Base-by-base conservation (phyloP, 495 filamentous ascomycete genomes). In the Saxophila tyrrhenica region DNA sequence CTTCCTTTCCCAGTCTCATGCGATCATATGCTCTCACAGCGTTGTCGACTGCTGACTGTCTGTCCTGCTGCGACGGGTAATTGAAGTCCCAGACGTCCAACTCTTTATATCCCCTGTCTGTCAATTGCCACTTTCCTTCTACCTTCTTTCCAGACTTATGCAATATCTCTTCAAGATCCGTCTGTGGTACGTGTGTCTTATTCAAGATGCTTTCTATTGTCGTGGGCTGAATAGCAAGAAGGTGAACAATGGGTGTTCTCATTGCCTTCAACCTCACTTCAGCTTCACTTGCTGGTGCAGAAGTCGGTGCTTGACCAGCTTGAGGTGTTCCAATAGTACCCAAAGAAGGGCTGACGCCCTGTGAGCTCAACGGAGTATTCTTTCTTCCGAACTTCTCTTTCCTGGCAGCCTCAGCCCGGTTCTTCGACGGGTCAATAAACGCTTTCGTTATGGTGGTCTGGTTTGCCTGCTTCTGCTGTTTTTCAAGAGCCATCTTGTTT, bases 21-120 rank as follows among this genome's bases (percentile, higher is more conserved):
- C 83, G 81, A 71, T 95, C 89, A 61, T 85, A 94, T 22, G 83
- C 76, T 38, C 77, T 82, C 50, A 94, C 78, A n/a, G 88, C 86
- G 63, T 85, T 87, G 61, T 91, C 82, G 65, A 95, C 90, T 13
- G 86, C 89, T 13, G 75, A 73, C 62, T 89, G 74, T 23, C 89
- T 82, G 59, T 90, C 85, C 29, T 81, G 78, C 25, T 77, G 67
- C 22, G 67, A 77, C 16, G 73, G 72, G 65, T 90, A 92, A 7
- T 76, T 72, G 66, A 88, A 92, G 15, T 78, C 78, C 77, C 83
- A 94, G 17, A 88, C 77, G 64, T 95, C 85, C 25, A 95, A 72
- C 54, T 95, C 89, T 61, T 84, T 88, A 73, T 83, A 94, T 41
- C 73, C 73, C 57, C 78, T 80, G 64, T 86, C 86, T 1, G 39